phyloP scores from a whole-genome alignment of 257 asterid species.

The Jacaranda copaia region DNA sequence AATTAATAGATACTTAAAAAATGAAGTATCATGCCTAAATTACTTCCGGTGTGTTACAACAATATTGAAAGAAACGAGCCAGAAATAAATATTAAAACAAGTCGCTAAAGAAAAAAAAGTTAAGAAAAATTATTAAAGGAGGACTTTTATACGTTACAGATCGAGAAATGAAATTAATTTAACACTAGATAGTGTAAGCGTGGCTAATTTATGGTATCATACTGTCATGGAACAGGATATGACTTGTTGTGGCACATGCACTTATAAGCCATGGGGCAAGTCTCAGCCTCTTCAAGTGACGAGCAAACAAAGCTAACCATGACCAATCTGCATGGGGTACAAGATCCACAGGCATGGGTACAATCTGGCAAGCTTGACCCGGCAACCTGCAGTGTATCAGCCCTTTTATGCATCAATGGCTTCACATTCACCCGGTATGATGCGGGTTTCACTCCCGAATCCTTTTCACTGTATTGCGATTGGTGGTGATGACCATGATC shows the following conservation, averaged over 20 bases:
- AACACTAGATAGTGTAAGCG: not conserved
- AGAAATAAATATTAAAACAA: not conserved
- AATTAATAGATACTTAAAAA: too few relatives aligned
- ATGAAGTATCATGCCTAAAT: too few relatives aligned
- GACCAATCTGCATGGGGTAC: constrained; percentile 84
- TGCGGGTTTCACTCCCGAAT: not conserved
- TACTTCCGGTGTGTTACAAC: too few relatives aligned
- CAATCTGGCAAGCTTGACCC: constrained; percentile 90
- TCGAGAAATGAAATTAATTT: constrained; percentile 23
- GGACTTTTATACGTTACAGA: constrained; percentile 25
- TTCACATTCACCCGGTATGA: constrained; percentile 20
- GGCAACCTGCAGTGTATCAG: constrained; percentile 54
- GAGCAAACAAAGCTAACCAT: constrained; percentile 92
- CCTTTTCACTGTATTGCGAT: constrained; percentile 27
- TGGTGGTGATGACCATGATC: constrained; percentile 44
- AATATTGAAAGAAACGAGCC: constrained; percentile 1
- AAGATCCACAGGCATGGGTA: constrained; percentile 90
- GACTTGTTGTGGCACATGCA: constrained; percentile 94
- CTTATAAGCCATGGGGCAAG: constrained; percentile 89
- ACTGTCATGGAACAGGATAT: constrained; percentile 88
- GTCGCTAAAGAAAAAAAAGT: not conserved
- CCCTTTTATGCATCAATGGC: constrained; percentile 43
- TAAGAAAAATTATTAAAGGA: not conserved
- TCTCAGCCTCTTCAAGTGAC: constrained; percentile 86
- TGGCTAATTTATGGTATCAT: not conserved